Evolutionary conservation across 306 rosid species (phyloP).

Genomic region (Morella rubra): DNA sequence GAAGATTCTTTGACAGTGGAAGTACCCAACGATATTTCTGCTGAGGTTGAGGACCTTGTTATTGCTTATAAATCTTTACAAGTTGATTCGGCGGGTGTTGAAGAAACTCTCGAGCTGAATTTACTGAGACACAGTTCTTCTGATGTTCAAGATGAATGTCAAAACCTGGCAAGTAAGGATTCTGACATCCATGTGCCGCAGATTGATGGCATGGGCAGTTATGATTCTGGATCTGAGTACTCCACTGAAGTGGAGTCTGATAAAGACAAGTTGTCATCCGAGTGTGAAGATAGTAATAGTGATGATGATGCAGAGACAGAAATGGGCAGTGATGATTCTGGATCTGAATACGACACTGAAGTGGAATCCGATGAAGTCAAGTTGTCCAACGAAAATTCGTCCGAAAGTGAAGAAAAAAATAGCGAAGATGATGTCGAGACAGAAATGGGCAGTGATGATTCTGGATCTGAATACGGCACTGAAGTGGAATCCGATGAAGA

Average conservation of each 20-base stretch:
- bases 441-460: background rate
- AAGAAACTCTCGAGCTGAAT: background rate
- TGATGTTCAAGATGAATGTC: slow-evolving; percentile 6
- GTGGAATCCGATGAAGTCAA: slow-evolving; percentile 14
- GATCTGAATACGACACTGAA: slow-evolving; percentile 8
- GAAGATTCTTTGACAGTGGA: background rate
- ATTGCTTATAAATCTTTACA: background rate
- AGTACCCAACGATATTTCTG: slow-evolving; percentile 1
- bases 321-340: slow-evolving; percentile 7
- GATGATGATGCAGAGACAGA: too few relatives aligned
- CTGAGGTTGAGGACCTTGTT: slow-evolving; percentile 21
- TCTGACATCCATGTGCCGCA: background rate
- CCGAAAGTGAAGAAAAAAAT: slow-evolving; percentile 10
- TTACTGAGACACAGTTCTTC: background rate
- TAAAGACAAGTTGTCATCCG: background rate
- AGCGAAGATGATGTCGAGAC: too few relatives aligned
- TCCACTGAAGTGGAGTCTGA: slow-evolving; percentile 8
- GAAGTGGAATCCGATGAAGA: slow-evolving; percentile 15
- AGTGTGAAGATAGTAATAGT: background rate
- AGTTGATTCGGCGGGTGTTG: background rate
- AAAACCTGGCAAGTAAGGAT: background rate
- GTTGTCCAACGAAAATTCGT: background rate
- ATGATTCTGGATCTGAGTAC: slow-evolving; percentile 19
- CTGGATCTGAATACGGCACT: slow-evolving; percentile 14
- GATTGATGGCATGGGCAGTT: background rate